Percentiles rank a stretch among this genome's conserved stretches.
Evolutionary conservation across 129 eudicot species (phyloP).

Genomic region (Flaveria brownii): DNA sequence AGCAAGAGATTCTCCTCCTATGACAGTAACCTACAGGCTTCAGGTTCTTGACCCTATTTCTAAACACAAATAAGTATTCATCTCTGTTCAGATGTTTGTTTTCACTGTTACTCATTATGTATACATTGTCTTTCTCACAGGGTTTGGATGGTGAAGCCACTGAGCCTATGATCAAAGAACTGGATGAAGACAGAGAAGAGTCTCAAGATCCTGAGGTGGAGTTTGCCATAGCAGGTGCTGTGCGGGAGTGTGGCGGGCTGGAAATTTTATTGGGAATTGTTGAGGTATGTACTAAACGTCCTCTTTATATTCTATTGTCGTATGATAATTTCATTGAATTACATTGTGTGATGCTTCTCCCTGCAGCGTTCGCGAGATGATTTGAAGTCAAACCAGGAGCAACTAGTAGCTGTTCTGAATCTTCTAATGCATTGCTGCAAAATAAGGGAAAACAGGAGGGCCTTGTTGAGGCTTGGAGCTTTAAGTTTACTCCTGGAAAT

Average conservation of each 20-base stretch:
- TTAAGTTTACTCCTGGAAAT: slow-evolving; percentile 85
- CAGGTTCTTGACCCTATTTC: slow-evolving; percentile 56
- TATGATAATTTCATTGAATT: neutral
- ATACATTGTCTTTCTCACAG: slow-evolving; percentile 39
- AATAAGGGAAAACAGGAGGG: slow-evolving; percentile 90
- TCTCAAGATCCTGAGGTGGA: slow-evolving; percentile 98
- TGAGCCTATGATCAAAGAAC: slow-evolving; percentile 97
- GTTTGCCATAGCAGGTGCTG: slow-evolving; percentile 96
- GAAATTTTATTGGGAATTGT: slow-evolving; percentile 80
- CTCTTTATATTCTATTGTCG: neutral
- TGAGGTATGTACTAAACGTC: slow-evolving; percentile 53
- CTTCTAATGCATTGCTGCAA: slow-evolving; percentile 95
- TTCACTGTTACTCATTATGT: slow-evolving; percentile 14
- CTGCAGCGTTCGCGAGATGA: slow-evolving; percentile 89
- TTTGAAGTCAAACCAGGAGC: slow-evolving; percentile 94
- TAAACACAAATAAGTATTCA: slow-evolving; percentile 2
- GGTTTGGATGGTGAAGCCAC: slow-evolving; percentile 99
- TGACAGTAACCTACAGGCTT: slow-evolving; percentile 96
- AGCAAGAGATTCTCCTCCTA: slow-evolving; percentile 82
- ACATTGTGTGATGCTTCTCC: neutral
- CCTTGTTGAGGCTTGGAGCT: slow-evolving; percentile 80
- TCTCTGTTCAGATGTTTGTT: slow-evolving; percentile 9
- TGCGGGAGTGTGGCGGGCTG: slow-evolving; percentile 91
- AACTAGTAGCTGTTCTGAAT: slow-evolving; percentile 80
- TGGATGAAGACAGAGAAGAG: slow-evolving; percentile 97